These are phyloP conservation scores for Naganishia vaughanmartiniae DNA, from an alignment of 768 basidiomycete species.

Conservation along the genomic window DNA sequence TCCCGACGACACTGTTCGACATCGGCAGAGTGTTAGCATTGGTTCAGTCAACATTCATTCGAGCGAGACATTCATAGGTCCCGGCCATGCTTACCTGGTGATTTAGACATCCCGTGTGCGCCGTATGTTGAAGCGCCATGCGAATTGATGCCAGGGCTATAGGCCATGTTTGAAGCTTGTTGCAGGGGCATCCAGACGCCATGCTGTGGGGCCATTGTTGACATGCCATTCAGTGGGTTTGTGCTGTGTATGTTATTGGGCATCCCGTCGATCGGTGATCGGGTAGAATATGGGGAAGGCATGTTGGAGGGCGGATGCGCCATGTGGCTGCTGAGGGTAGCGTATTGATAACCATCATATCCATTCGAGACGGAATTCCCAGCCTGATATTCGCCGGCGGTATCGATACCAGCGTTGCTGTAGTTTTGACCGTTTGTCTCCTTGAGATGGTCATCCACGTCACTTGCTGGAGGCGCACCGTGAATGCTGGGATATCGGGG, in stretches of 20 bases:
- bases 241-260: neutral
- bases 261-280: constrained; percentile 16
- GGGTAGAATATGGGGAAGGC: constrained; percentile 7
- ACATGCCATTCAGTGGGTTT: constrained; percentile 3
- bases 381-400: neutral
- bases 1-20: constrained; percentile 9
- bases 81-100: constrained; percentile 18
- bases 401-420: neutral
- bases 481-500: constrained; percentile 24
- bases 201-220: constrained; percentile 12
- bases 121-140: neutral
- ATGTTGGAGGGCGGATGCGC: neutral
- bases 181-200: constrained; percentile 31
- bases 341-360: constrained; percentile 20
- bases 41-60: neutral
- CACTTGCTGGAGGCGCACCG: neutral
- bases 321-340: constrained; percentile 10
- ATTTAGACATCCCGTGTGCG: constrained; percentile 17
- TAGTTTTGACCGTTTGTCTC: neutral
- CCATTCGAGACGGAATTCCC: neutral
- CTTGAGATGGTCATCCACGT: neutral
- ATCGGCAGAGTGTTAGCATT: neutral
- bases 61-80: neutral
- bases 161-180: constrained; percentile 16
- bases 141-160: constrained; percentile 5